phyloP scores from a whole-genome alignment of 345 rosid species.

The Citrus trifoliata region DNA sequence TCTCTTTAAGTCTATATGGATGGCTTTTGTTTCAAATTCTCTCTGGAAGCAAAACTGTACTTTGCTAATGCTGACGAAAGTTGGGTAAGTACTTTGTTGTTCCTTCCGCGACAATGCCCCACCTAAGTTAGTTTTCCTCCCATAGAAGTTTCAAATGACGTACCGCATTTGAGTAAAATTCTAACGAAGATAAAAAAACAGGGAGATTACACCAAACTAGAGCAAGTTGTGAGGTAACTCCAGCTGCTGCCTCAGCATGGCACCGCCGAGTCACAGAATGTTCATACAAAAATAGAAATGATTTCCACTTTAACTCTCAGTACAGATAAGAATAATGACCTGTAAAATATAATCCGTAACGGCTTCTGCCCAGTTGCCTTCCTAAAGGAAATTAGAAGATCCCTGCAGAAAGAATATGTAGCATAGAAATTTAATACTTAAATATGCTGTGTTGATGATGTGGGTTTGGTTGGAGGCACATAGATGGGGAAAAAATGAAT shows the following conservation, averaged over 20 bases:
- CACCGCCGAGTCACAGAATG: background rate
- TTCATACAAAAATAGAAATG: background rate
- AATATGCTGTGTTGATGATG: background rate
- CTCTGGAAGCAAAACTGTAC: background rate
- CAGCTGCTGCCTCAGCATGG: background rate
- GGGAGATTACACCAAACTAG: background rate
- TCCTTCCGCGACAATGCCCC: background rate
- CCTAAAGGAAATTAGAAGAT: slow-evolving; percentile 88
- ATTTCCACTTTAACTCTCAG: background rate
- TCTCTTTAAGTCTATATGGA: too few relatives aligned
- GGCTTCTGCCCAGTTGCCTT: slow-evolving; percentile 99
- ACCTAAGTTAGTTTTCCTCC: background rate
- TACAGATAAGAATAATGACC: slow-evolving; percentile 33
- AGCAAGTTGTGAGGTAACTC: background rate
- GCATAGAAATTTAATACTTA: background rate
- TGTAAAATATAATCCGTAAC: slow-evolving; percentile 90
- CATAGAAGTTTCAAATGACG: background rate
- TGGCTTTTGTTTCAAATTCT: background rate
- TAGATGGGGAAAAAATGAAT: background rate
- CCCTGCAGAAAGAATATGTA: slow-evolving; percentile 41
- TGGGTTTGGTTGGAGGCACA: background rate
- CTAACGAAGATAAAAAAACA: background rate
- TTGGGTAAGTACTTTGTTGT: background rate
- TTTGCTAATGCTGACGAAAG: background rate
- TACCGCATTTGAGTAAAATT: background rate